Evolutionary conservation across 768 basidiomycete species (phyloP).

Genomic region (Asterophora lycoperdoides): DNA sequence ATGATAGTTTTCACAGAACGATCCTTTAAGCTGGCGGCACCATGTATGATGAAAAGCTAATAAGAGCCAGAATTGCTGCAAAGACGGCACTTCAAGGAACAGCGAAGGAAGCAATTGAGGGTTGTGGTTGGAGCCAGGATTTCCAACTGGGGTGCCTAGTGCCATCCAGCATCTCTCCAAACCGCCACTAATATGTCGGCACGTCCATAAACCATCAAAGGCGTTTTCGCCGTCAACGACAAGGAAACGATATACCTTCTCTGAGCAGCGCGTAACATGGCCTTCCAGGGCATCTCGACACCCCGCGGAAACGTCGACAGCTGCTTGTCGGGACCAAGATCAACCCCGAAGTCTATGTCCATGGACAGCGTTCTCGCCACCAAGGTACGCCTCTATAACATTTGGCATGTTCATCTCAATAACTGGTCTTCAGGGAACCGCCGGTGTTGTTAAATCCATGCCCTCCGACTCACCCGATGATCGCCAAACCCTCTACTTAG

Average conservation of each 20-base stretch:
- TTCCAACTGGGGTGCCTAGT: too few relatives aligned
- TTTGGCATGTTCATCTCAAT: neutral
- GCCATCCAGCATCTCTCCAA: too few relatives aligned
- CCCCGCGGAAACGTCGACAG: conserved; percentile 72
- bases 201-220: conserved; percentile 87
- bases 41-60: too few relatives aligned
- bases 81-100: too few relatives aligned
- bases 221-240: conserved; percentile 84
- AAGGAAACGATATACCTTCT: conserved; percentile 82
- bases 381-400: conserved; percentile 50
- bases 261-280: conserved; percentile 91
- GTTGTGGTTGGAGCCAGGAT: too few relatives aligned
- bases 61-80: too few relatives aligned
- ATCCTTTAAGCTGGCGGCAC: too few relatives aligned
- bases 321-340: conserved; percentile 86
- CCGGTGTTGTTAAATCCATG: conserved; percentile 96
- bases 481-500: conserved; percentile 77
- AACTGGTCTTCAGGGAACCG: conserved; percentile 57
- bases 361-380: conserved; percentile 97
- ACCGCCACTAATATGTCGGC: conserved; percentile 96
- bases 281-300: conserved; percentile 60
- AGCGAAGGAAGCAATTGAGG: too few relatives aligned
- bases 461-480: conserved; percentile 99
- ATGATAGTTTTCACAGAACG: too few relatives aligned
- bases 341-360: conserved; percentile 90